Evolutionary conservation across 2,329 filamentous ascomycete species (phyloP).

Genomic region (Exophiala aquamarina): DNA sequence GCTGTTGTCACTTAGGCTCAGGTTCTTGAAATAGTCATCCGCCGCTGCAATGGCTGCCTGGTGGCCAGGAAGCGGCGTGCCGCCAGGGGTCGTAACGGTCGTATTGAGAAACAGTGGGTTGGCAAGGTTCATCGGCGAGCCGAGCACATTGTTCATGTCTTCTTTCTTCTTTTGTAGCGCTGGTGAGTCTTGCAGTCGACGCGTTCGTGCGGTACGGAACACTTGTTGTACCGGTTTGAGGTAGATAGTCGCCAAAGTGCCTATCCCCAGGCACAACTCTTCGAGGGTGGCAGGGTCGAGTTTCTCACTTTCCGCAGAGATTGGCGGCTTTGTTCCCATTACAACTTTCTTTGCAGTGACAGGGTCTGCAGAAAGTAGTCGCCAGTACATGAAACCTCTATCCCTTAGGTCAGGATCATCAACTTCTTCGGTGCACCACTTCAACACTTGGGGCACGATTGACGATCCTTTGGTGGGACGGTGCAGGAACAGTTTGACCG

Average conservation of each 20-base stretch:
- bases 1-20: conserved; percentile 67
- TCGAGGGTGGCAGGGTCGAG: conserved; percentile 88
- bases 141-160: conserved; percentile 43
- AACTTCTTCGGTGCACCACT: conserved; percentile 99
- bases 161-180: conserved; percentile 72
- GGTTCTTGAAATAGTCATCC: conserved; percentile 82
- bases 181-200: conserved; percentile 76
- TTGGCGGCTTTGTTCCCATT: conserved; percentile 96
- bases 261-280: conserved; percentile 95
- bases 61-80: conserved; percentile 41
- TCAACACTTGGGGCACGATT: conserved; percentile 88
- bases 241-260: conserved; percentile 94
- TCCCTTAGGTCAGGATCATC: conserved; percentile 97
- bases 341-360: conserved; percentile 82
- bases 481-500: conserved; percentile 97
- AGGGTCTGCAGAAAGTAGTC: conserved; percentile 88
- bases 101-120: conserved; percentile 29
- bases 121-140: conserved; percentile 26
- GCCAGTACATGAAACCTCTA: conserved; percentile 99
- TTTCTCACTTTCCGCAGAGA: conserved; percentile 93
- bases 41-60: conserved; percentile 78
- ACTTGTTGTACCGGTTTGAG: conserved; percentile 97
- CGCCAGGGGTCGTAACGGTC: conserved; percentile 28
- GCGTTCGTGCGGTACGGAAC: conserved; percentile 82
- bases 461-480: conserved; percentile 91